Conservation (phyloP, 768 basidiomycete genomes). For the Macrolepiota fuliginosa region DNA sequence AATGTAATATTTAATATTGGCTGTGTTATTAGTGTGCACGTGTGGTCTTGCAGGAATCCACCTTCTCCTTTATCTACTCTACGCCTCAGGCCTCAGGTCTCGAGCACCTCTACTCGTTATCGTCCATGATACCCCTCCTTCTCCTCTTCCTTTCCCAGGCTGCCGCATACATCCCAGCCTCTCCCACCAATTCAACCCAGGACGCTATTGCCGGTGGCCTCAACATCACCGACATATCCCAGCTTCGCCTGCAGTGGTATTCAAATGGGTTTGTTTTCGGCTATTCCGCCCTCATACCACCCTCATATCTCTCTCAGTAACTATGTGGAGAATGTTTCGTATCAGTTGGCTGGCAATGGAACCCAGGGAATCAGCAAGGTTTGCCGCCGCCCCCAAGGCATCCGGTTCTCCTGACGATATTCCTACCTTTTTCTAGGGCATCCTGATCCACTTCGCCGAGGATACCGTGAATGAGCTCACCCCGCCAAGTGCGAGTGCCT, state of each 20-base stretch:
- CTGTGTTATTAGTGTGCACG: neutral
- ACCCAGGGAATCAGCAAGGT: constrained; percentile 58
- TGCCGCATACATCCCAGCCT: constrained; percentile 66
- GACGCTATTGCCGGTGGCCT: constrained; percentile 37
- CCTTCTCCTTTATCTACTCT: constrained; percentile 2
- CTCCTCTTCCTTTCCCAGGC: constrained; percentile 19
- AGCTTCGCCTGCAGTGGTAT: constrained; percentile 61
- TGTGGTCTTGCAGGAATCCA: constrained; percentile 10
- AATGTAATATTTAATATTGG: constrained; percentile 2
- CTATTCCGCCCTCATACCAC: neutral
- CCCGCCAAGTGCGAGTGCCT: constrained; percentile 41
- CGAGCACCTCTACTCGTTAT: neutral
- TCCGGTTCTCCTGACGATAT: constrained; percentile 1
- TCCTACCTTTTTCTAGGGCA: constrained; percentile 54
- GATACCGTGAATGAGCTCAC: constrained; percentile 42
- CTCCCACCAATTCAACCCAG: constrained; percentile 63
- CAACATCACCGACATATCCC: constrained; percentile 57
- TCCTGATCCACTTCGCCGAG: constrained; percentile 82
- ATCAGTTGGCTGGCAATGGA: constrained; percentile 51
- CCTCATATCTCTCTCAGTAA: constrained; percentile 31
- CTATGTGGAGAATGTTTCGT: constrained; percentile 54
- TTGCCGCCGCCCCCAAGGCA: neutral
- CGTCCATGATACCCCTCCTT: constrained; percentile 22
- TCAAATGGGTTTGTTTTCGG: constrained; percentile 40
- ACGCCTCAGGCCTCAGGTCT: neutral